Evolutionary conservation across 129 eudicot genomes (phyloP), one percentile per base, ranked within the genome.

Genomic region (Smallanthus sonchifolius): DNA sequence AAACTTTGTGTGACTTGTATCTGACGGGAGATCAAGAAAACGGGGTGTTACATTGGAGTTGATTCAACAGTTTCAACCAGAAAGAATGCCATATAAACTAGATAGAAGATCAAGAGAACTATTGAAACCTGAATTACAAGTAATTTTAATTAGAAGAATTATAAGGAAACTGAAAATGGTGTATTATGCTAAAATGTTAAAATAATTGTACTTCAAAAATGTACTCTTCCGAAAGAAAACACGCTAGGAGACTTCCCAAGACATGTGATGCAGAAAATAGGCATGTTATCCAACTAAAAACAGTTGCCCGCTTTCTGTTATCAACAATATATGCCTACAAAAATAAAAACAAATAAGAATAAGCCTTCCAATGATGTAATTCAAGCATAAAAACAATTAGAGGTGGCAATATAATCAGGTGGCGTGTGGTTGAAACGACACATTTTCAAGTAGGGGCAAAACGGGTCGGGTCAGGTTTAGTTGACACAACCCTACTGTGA

Each of bases 261-360:
- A 93, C 98, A 80, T 90, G 98, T 7, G 98, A 93, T 54, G 84
- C 87, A 65, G 98, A 93, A 81, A 88, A 93, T 51, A 93, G 83
- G 69, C 98, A 96, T 8, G 95, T 88, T 69, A 90, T 88, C 98
- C 97, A 93, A 74, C 97, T 86, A 75, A 90, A 86, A 73, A 82
- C 92, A 52, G 96, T 86, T 67, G 95, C 90, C 74, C 96, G 83
- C 30, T 79, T 86, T 67, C 87, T 81, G 28, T 70, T 83, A 77
- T 93, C 92, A 28, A 90, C 78, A 37, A 90, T 83, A 86, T 93
- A 96, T 45, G 98, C 98, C 97, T 93, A 77, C 77, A 70, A 75
- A 19, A 65, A 19, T 16, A 10, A 32, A 24, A 37, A n/a, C 45
- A n/a, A 11, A 1, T 13, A 56, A 20, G 28, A 11, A 51, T 56